Evolutionary conservation across 129 eudicot genomes (phyloP), one percentile per base, ranked within the genome.

Genomic region (Tagetes erecta): DNA sequence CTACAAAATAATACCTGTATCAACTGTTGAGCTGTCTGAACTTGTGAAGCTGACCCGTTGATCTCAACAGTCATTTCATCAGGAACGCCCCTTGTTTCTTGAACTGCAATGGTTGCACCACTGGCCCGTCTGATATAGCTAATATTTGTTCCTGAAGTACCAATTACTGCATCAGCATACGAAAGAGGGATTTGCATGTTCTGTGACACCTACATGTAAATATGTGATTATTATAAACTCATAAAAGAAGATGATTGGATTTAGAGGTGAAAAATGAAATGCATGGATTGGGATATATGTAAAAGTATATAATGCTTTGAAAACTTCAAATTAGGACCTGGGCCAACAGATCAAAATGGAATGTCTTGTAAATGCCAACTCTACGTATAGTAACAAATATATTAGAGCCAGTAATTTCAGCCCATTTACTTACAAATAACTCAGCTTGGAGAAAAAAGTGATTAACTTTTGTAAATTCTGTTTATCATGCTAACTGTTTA

Each of bases 21-120:
- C 68, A 88, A 76, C 73, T 91, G 97, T 82, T 91, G 97, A 81
- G 97, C 97, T 39, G 97, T 85, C 83, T 91, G 97, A 63, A 86
- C 97, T 85, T 91, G 97, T 10, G 97, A 86, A 52, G 92, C 90
- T 63, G 97, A 84, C 34, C 97, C 97, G 30, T 74, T 88, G 4
- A 91, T 91, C 86, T 91, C 97, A 62, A 86, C 97, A 0, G 97
- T 91, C 97, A 91, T 91, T 82, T 91, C 97, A 27, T 81, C 85
- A 47, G 97, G 95, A 73, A 83, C 88, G 10, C 95, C 97, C 67
- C 95, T 81, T 44, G 92, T 80, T 82, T 88, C 97, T 81, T 91
- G 97, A 66, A 91, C 83, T 14, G 97, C 87, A 45, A 91, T 88
- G 10, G 97, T 84, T 44, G 97, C 92, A 20, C 97, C 97, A 77